Base-by-base conservation (phyloP, 2,329 filamentous ascomycete species). In the Fusarium luffae region DNA sequence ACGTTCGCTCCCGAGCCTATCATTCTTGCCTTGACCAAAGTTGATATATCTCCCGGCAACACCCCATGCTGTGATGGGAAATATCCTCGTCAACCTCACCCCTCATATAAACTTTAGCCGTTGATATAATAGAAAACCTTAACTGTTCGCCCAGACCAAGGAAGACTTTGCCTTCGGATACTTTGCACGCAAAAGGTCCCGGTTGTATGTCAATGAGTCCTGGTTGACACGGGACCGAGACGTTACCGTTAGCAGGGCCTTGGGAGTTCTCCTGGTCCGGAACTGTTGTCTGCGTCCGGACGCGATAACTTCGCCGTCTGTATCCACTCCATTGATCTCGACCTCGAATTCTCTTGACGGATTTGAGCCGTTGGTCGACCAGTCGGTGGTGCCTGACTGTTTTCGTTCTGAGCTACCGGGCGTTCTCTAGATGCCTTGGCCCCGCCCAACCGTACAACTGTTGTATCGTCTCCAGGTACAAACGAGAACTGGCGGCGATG, bases 401-500 rank as follows among this genome's bases (percentile, higher is more conserved):
- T 42, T 40, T 56, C 40, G 30, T 25, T 27, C 18, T 58, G 58
- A 50, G 34, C 30, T 23, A 48, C 43, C 21, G 34, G 25, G 28
- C 19, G 30, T 21, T 37, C 48, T 50, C 46, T 25, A 32, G 59
- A 41, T 41, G 34, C 30, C 37, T 34, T 48, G 30, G 44, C n/a
- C 14, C 25, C 51, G 13, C 32, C 43, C 41, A 57, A 50, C 25
- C 32, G 54, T 23, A 62, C 52, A 47, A 42, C 54, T 42, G 69
- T 55, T 42, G 28, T 63, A 54, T 77, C 72, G 37, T 77, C 72
- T 50, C 74, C 75, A 23, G 69, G 67, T 27, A 75, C 71, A 52
- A 77, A 77, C 4, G 75, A 77, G 48, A 77, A 77, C 30, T 72
- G 69, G 51, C 76, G 72, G 44, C 58, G 69, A 52, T 77, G 71